Conservation (phyloP, 2,329 filamentous ascomycete species). For the Tolypocladium nubicola region DNA sequence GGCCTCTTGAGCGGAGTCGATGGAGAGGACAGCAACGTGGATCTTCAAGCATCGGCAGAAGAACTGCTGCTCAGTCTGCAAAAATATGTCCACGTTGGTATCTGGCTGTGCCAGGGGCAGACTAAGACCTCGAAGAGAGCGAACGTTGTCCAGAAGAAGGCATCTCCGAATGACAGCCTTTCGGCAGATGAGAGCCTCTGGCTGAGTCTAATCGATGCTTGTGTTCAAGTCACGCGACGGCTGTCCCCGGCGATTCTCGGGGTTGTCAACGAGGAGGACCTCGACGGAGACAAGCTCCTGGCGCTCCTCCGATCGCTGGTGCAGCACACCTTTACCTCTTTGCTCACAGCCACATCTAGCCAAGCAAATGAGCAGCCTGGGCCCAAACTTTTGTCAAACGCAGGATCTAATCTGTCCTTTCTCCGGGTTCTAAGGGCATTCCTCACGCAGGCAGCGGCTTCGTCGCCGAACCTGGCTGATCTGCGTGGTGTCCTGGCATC, state of each 20-base stretch:
- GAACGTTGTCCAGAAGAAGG: slow-evolving; percentile 37
- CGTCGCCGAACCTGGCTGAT: slow-evolving; percentile 79
- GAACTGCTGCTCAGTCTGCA: slow-evolving; percentile 69
- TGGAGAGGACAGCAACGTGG: slow-evolving; percentile 39
- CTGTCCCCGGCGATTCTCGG: slow-evolving; percentile 45
- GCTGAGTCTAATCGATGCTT: slow-evolving; percentile 49
- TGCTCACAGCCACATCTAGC: slow-evolving; percentile 64
- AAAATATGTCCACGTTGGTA: slow-evolving; percentile 85
- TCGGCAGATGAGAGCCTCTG: slow-evolving; percentile 46
- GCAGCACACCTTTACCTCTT: slow-evolving; percentile 81
- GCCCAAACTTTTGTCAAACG: slow-evolving; percentile 23
- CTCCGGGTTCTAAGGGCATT: slow-evolving; percentile 83
- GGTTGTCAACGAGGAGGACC: slow-evolving; percentile 14
- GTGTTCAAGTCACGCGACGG: slow-evolving; percentile 53
- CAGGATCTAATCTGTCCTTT: slow-evolving; percentile 61
- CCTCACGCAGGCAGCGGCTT: slow-evolving; percentile 67
- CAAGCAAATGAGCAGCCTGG: slow-evolving; percentile 21
- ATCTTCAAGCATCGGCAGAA: slow-evolving; percentile 53
- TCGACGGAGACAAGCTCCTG: slow-evolving; percentile 53
- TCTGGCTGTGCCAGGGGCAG: slow-evolving; percentile 89
- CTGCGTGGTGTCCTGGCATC: slow-evolving; percentile 75
- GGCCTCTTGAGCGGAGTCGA: slow-evolving; percentile 57
- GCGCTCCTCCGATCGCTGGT: slow-evolving; percentile 66
- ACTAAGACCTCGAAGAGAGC: slow-evolving; percentile 47
- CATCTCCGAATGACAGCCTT: slow-evolving; percentile 30